A percentile compares a stretch with the other conserved stretches of the same genome.
Evolutionary conservation across 2,329 filamentous ascomycete genomes (phyloP).

Genomic region (Metarhizium humberi): DNA sequence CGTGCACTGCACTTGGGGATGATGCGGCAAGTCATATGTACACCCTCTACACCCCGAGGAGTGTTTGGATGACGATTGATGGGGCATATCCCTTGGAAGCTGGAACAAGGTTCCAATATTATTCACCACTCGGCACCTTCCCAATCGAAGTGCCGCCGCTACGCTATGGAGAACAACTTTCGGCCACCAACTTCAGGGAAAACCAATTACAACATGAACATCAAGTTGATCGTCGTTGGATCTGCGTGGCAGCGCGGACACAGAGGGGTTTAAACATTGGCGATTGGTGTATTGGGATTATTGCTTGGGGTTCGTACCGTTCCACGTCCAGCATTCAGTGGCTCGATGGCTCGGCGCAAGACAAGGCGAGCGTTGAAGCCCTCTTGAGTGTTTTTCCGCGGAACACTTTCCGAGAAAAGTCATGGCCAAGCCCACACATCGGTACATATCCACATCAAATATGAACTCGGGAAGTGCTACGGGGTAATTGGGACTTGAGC

Average conservation of each 20-base stretch:
- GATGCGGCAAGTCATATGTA: background rate
- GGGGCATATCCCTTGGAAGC: background rate
- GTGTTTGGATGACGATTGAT: background rate
- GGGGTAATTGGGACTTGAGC: no score
- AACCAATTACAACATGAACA: no score
- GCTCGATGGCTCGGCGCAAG: no score
- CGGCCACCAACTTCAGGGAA: background rate
- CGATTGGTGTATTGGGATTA: background rate
- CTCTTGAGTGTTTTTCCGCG: no score
- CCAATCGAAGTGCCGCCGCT: conserved; percentile 7
- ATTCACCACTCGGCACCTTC: conserved; percentile 6
- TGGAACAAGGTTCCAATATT: background rate
- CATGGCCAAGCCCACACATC: no score
- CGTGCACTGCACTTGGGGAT: background rate
- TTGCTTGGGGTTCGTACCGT: no score
- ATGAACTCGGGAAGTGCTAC: no score
- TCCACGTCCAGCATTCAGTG: no score
- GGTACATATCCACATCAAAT: no score
- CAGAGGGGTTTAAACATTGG: background rate
- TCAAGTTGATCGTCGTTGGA: background rate
- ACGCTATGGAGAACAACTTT: background rate
- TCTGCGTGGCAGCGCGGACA: background rate
- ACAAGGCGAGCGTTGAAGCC: no score
- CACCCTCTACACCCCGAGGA: background rate
- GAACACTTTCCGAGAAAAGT: no score